These are phyloP conservation scores for Botrytis fragariae DNA, from an alignment of 2,329 filamentous ascomycete species.

Conservation along the genomic window DNA sequence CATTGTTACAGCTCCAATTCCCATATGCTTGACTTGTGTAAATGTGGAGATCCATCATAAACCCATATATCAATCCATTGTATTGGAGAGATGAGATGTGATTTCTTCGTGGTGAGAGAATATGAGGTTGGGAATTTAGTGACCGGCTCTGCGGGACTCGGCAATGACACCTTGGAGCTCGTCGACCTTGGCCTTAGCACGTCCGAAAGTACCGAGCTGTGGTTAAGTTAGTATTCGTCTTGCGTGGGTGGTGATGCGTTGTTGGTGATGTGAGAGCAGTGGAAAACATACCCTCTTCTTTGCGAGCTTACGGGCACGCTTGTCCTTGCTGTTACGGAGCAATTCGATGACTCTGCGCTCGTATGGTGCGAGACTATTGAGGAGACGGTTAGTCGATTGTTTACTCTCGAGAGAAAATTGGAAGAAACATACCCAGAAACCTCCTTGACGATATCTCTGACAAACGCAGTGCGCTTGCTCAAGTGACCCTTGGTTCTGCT, in stretches of 20 bases:
- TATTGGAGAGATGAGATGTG: constrained; percentile 37
- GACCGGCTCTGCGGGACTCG: constrained; percentile 79
- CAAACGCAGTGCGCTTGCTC: constrained; percentile 95
- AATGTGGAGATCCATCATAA: constrained; percentile 2
- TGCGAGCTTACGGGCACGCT: constrained; percentile 97
- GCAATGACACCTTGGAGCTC: constrained; percentile 98
- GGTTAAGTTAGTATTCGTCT: constrained; percentile 18
- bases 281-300: constrained; percentile 85
- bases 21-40: constrained; percentile 2
- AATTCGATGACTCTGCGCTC: constrained; percentile 99
- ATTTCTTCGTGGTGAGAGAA: constrained; percentile 18
- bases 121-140: constrained; percentile 50
- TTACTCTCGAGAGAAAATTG: not conserved
- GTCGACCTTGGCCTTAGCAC: constrained; percentile 99
- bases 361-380: constrained; percentile 75
- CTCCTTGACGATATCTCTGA: constrained; percentile 97
- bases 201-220: constrained; percentile 95
- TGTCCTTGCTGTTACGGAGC: constrained; percentile 98
- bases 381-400: constrained; percentile 21
- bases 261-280: constrained; percentile 4
- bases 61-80: constrained; percentile 3
- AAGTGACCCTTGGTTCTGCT: constrained; percentile 91
- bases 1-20: constrained; percentile 29
- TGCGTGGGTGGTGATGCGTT: not conserved
- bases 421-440: constrained; percentile 77